Percentiles rank a stretch among this genome's conserved stretches.
Conservation (phyloP, 2,329 filamentous ascomycete genomes). For the Leptoxyphium fumago region DNA sequence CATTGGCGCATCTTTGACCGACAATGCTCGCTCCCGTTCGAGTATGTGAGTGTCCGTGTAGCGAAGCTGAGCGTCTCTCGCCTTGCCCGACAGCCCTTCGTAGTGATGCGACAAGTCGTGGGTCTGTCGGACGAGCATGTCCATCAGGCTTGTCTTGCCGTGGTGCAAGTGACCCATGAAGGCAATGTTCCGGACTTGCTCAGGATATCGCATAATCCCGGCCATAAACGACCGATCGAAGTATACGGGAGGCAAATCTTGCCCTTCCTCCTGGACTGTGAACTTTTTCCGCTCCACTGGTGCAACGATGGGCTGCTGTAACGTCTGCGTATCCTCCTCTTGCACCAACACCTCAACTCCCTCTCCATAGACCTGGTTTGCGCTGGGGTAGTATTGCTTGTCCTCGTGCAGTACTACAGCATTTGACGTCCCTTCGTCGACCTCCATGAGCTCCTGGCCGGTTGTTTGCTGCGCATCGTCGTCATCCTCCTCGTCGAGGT, state of each 20-base stretch:
- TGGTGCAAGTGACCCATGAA: constrained; percentile 89
- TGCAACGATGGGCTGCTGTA: constrained; percentile 84
- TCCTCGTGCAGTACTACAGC: constrained; percentile 97
- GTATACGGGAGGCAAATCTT: constrained; percentile 73
- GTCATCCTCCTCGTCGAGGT: constrained; percentile 55
- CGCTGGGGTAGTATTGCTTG: constrained; percentile 99
- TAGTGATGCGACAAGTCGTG: constrained; percentile 71
- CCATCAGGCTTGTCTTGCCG: constrained; percentile 95
- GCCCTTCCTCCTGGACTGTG: constrained; percentile 72
- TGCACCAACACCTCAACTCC: constrained; percentile 94
- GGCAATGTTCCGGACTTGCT: constrained; percentile 85
- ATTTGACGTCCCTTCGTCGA: constrained; percentile 86
- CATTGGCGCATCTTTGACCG: constrained; percentile 89
- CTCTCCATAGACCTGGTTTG: constrained; percentile 82
- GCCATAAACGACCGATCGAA: constrained; percentile 88
- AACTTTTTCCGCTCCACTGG: constrained; percentile 94
- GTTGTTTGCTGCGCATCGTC: constrained; percentile 39
- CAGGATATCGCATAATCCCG: constrained; percentile 89
- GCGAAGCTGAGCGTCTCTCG: constrained; percentile 74
- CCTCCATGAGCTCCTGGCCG: constrained; percentile 81
- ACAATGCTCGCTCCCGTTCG: constrained; percentile 78
- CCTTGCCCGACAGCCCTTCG: constrained; percentile 67
- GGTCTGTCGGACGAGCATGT: constrained; percentile 93
- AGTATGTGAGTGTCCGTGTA: constrained; percentile 89
- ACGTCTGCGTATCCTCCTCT: constrained; percentile 89